Evolutionary conservation across 257 asterid genomes (phyloP), one percentile per base, ranked within the genome.

Genomic region (Scutellaria minor): DNA sequence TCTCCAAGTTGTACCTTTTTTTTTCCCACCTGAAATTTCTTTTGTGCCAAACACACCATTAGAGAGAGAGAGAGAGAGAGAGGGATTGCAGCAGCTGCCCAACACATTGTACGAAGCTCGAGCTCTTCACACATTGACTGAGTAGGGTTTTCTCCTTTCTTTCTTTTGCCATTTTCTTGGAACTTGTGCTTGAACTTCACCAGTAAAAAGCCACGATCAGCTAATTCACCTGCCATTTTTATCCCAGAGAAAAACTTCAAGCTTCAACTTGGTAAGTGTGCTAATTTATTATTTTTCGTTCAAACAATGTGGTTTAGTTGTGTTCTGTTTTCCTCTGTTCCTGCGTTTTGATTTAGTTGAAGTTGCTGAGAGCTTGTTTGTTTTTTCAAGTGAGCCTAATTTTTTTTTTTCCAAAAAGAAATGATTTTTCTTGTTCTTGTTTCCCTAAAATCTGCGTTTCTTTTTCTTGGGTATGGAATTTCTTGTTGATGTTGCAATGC

Each of bases 81-180:
- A 56, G 61, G 60, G 66, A 14, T 5, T 39, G 76, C 40, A 13
- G 64, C 64, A 71, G 12, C 63, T 47, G 6, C 67, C 46, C 64
- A 52, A 37, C 64, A 35, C 76, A 22, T 45, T 64, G 68, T 59
- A 47, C 47, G 79, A 59, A 51, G 58, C 70, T 73, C 79, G 55
- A 59, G 37, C 70, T 50, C 74, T 57, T 46, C 59, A 64, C 40
- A 13, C 74, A 61, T 68, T 61, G 37, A 68, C 47, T 59, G 37
- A 2, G 39, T 64, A 61, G 74, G 59, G 62, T 75, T 73, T 24
- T 76, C 46, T 68, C 39, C 45, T 46, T 62, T 71, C 72, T 65
- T 48, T 56, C 57, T 64, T 69, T 48, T 64, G 31, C 71, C 80
- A 57, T 65, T 70, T 52, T 42, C 31, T 78, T 6, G 76, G 65